Evolutionary conservation across 2,329 filamentous ascomycete genomes (phyloP), one percentile per base, ranked within the genome.

Genomic region (Beauveria scarabaeidicola): DNA sequence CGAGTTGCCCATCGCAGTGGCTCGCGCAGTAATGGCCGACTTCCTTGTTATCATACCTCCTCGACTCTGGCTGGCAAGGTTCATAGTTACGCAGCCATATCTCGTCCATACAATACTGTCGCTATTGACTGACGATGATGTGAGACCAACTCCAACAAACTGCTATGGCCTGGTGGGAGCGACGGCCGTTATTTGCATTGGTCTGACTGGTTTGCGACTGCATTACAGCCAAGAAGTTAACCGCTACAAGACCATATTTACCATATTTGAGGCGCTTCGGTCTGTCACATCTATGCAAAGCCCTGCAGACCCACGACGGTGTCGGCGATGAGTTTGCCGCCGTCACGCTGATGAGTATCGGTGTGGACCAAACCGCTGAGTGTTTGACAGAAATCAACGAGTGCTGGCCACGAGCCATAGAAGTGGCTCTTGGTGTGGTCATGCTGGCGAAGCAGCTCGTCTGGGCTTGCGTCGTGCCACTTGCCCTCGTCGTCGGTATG

Each of bases 371-470:
- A 7, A 59, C 64, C 0, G 47, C 58, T 6, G 57, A 63, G 19
- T 58, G 21, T 7, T 58, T 64, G 1, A 56, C 56, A 1, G 50
- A 61, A 29, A 51, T 67, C 5, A 61, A 66, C 19, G 65, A 67
- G 43, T 52, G 58, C 17, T 67, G 65, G 65, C 63, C 65, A 0
- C 61, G 63, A 15, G 21, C 61, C 11, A 61, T 67, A 1, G 65
- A 67, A 27, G 62, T 67, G 1, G 41, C 41, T 0, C 3, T 67
- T 0, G 65, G 64, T 3, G 52, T 64, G 2, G 47, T 55, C 1
- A 63, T 67, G 52, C 55, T 68, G 4, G 62, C 64, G 5, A 50
- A 32, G n/a, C 58, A 64, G 53, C 62, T 67, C 2, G 65, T 64
- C 19, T 65, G 61, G 61, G 62, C 62, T 2, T 66, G 59, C 19